phyloP scores from a whole-genome alignment of 208 protist species.

The Trypanosoma scelopori region DNA sequence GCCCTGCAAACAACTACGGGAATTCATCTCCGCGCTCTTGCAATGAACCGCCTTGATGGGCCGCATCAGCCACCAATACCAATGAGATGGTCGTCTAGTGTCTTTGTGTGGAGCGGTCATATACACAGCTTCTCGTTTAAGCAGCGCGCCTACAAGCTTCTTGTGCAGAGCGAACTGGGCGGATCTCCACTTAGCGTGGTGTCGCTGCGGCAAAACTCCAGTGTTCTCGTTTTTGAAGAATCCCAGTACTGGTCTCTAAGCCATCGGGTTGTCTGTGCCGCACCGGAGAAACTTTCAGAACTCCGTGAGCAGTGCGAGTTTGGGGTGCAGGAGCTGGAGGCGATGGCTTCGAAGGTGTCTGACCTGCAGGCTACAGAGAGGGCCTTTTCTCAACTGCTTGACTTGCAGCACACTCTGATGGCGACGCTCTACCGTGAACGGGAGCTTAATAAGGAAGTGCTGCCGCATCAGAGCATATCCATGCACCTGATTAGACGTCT shows the following conservation, averaged over 20 bases:
- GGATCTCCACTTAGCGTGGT: slow-evolving; percentile 48
- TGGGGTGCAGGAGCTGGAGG: slow-evolving; percentile 21
- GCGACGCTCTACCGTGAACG: slow-evolving; percentile 57
- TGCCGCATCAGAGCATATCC: slow-evolving; percentile 34
- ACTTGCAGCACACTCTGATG: slow-evolving; percentile 47
- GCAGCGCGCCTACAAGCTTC: slow-evolving; percentile 41
- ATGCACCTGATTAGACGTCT: slow-evolving; percentile 43
- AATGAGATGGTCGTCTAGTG: slow-evolving; percentile 17
- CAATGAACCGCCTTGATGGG: neutral
- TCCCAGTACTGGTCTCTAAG: slow-evolving; percentile 24
- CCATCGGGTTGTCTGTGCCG: slow-evolving; percentile 38
- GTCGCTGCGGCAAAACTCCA: slow-evolving; percentile 35
- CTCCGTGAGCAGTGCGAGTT: slow-evolving; percentile 47
- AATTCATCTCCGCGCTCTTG: slow-evolving; percentile 15
- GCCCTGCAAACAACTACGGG: slow-evolving; percentile 17
- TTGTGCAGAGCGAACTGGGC: slow-evolving; percentile 55
- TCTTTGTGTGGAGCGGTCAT: slow-evolving; percentile 27
- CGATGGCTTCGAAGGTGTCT: slow-evolving; percentile 1
- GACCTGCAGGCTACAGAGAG: slow-evolving; percentile 12
- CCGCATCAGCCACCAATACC: slow-evolving; percentile 4
- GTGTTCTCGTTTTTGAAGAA: slow-evolving; percentile 28
- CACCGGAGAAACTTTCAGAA: slow-evolving; percentile 37
- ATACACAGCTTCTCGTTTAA: slow-evolving; percentile 25
- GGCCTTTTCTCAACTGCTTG: slow-evolving; percentile 37
- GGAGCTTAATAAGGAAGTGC: slow-evolving; percentile 33